These are phyloP conservation scores for Oryza australiensis DNA, from an alignment of 176 grass and related monocot genomes.

Conservation along the genomic window DNA sequence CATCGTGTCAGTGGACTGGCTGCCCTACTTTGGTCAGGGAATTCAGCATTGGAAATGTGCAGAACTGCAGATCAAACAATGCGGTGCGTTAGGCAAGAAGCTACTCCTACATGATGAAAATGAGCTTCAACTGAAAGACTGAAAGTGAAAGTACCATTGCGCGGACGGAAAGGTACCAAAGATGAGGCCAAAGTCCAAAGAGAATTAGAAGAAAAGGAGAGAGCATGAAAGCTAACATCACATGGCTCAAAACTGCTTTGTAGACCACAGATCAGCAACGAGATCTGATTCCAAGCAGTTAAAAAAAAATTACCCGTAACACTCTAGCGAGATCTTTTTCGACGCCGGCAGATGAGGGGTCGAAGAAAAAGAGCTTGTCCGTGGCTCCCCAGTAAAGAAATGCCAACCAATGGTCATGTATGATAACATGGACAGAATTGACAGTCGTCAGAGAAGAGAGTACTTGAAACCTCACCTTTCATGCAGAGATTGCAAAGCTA, in stretches of 20 bases:
- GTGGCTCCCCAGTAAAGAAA: conserved; percentile 18
- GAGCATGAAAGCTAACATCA: conserved; percentile 4
- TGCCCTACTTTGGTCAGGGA: not conserved
- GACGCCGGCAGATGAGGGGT: not conserved
- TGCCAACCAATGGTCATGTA: not conserved
- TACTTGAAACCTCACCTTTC: not conserved
- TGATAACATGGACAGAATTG: not conserved
- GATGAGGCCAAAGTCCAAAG: not conserved
- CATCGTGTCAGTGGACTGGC: not conserved
- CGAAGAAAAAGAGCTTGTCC: conserved; percentile 7
- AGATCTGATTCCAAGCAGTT: not conserved
- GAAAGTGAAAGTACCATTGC: not conserved
- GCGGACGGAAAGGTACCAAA: conserved; percentile 2
- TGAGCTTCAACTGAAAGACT: conserved; percentile 3
- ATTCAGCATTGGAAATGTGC: conserved; percentile 25
- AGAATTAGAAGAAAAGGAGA: not conserved
- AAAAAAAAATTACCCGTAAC: not conserved
- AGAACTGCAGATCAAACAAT: conserved; percentile 12
- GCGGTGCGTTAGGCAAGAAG: not conserved
- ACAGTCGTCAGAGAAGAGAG: not conserved
- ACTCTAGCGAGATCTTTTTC: not conserved
- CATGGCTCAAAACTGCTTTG: not conserved
- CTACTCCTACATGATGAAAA: not conserved
- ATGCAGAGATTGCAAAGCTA: conserved; percentile 21
- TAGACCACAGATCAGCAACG: not conserved